Conservation (phyloP, 305 asterid genomes). For the Plantago lanceolata region DNA sequence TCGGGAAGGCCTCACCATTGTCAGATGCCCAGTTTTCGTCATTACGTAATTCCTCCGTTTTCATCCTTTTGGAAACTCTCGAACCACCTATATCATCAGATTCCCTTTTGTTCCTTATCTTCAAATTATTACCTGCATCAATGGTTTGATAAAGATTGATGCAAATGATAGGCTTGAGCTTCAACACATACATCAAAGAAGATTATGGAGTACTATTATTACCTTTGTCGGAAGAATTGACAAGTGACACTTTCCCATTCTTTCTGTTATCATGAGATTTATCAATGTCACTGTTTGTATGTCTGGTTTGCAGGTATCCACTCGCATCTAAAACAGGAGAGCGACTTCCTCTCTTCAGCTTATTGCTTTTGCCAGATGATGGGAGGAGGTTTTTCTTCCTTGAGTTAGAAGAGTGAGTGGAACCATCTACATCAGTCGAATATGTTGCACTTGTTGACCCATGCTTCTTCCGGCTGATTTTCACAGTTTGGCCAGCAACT, state of each 20-base stretch:
- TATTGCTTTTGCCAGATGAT: conserved; percentile 40
- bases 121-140: conserved; percentile 45
- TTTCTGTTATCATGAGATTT: conserved; percentile 37
- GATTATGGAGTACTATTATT: conserved; percentile 26
- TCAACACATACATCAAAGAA: conserved; percentile 12
- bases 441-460: conserved; percentile 46
- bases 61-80: conserved; percentile 67
- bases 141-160: conserved; percentile 15
- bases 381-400: conserved; percentile 44
- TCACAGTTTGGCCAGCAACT: conserved; percentile 36
- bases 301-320: conserved; percentile 41
- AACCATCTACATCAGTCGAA: conserved; percentile 52
- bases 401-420: conserved; percentile 42
- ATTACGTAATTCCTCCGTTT: conserved; percentile 47
- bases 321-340: conserved; percentile 45
- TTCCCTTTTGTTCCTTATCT: conserved; percentile 54
- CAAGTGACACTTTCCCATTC: conserved; percentile 42
- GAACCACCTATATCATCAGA: conserved; percentile 49
- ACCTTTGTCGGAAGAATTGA: conserved; percentile 57
- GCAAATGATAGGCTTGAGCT: conserved; percentile 9
- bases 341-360: conserved; percentile 33
- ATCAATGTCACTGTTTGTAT: conserved; percentile 40
- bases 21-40: conserved; percentile 54
- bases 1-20: conserved; percentile 44
- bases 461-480: conserved; percentile 47